Conservation (phyloP, 495 filamentous ascomycete genomes). For the Gamarada debralockiae region DNA sequence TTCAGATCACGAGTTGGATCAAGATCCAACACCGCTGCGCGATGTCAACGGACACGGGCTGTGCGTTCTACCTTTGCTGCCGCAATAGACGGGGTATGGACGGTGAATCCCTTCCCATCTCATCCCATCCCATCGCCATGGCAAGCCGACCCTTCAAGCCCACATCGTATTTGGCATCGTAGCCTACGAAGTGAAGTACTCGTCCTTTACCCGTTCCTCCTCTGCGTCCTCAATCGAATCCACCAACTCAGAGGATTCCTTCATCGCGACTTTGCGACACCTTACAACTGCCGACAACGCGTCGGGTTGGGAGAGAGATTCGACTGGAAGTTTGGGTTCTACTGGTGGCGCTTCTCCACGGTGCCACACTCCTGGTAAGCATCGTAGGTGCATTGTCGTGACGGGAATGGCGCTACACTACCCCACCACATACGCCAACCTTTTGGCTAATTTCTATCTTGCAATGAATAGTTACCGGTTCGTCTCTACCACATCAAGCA, state of each 20-base stretch:
- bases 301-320: neutral
- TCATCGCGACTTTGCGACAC: neutral
- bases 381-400: neutral
- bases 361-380: neutral
- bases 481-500: neutral
- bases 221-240: constrained; percentile 2
- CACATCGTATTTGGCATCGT: too few species aligned
- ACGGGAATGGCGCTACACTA: neutral
- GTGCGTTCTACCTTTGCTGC: too few species aligned
- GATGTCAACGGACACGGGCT: too few species aligned
- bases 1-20: too few species aligned
- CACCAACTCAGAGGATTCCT: neutral
- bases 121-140: too few species aligned
- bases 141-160: too few species aligned
- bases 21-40: too few species aligned
- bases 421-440: neutral
- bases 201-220: neutral
- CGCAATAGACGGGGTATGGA: too few species aligned
- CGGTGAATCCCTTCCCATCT: too few species aligned
- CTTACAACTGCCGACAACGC: neutral
- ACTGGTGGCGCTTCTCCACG: neutral
- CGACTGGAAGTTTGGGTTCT: neutral
- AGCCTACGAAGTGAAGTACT: too few species aligned
- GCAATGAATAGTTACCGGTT: neutral
- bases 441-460: neutral